Evolutionary conservation across 495 filamentous ascomycete genomes (phyloP).

Genomic region (Evernia prunastri): DNA sequence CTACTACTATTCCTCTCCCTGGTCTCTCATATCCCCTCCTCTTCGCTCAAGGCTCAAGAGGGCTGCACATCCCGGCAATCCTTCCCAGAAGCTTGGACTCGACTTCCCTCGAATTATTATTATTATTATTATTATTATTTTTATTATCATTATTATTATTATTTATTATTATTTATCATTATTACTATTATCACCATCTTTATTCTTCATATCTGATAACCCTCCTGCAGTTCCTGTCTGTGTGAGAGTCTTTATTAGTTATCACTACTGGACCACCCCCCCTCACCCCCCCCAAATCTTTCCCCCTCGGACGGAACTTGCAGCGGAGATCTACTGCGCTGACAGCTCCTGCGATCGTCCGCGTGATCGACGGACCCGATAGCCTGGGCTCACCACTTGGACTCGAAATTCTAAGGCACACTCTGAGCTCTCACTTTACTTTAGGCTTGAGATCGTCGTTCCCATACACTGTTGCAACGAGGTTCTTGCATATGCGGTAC

Average conservation of each 20-base stretch:
- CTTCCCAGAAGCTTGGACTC: not conserved
- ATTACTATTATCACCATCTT: too few relatives aligned
- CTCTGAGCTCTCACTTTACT: conserved; percentile 10
- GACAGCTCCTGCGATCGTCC: conserved; percentile 18
- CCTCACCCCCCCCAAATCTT: too few relatives aligned
- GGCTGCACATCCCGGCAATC: not conserved
- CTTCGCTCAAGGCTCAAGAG: not conserved
- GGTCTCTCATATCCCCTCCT: too few relatives aligned
- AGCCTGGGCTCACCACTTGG: conserved; percentile 19
- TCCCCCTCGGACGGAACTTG: not conserved
- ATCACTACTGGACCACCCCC: too few relatives aligned
- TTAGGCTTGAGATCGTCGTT: not conserved
- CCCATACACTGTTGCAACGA: not conserved
- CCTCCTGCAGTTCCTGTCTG: not conserved
- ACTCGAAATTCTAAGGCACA: conserved; percentile 16
- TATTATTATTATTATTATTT: not conserved
- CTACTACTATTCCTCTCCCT: too few relatives aligned
- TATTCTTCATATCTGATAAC: not conserved
- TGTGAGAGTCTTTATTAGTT: not conserved
- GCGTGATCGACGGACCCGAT: conserved; percentile 25
- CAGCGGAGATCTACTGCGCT: conserved; percentile 10
- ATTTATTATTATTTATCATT: not conserved
- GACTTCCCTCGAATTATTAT: not conserved
- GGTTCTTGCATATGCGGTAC: conserved; percentile 6
- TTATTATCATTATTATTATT: not conserved